phyloP scores from a whole-genome alignment of 2,329 filamentous ascomycete species.

The Trichoderma gracile region DNA sequence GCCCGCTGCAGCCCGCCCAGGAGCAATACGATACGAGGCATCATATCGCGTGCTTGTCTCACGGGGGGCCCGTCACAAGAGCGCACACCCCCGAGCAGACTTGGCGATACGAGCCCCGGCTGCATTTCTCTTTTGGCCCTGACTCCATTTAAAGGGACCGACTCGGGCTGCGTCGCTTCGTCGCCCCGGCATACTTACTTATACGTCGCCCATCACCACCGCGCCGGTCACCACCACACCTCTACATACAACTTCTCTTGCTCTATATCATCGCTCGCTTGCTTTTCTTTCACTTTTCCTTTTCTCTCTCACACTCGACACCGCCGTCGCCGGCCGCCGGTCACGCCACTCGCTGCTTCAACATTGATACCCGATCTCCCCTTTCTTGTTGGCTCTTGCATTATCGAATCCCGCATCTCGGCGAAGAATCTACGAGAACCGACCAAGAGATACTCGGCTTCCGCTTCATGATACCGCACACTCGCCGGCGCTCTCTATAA shows the following conservation, averaged over 20 bases:
- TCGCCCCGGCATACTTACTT: background rate
- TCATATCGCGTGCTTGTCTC: slow-evolving; percentile 23
- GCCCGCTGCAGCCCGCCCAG: slow-evolving; percentile 6
- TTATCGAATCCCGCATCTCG: slow-evolving; percentile 1
- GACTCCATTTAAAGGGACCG: background rate
- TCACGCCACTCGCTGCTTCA: slow-evolving; percentile 16
- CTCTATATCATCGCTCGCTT: background rate
- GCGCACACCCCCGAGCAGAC: background rate
- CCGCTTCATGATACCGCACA: slow-evolving; percentile 19
- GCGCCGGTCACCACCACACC: background rate
- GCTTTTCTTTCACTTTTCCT: background rate
- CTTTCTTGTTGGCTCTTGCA: background rate
- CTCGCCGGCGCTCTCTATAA: background rate
- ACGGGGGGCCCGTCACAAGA: slow-evolving; percentile 9
- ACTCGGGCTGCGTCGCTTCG: background rate
- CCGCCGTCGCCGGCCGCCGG: slow-evolving; percentile 16
- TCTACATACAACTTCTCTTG: background rate
- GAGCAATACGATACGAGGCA: slow-evolving; percentile 16
- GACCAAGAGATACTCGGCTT: background rate
- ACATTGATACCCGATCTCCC: background rate
- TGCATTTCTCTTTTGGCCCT: background rate
- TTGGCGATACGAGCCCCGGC: slow-evolving; percentile 1
- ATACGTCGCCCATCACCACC: background rate
- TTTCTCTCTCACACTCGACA: background rate
- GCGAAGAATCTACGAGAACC: background rate